A percentile compares a stretch with the other conserved stretches of the same genome.
Evolutionary conservation across 2,329 filamentous ascomycete species (phyloP).

Genomic region (Tothia fuscella): DNA sequence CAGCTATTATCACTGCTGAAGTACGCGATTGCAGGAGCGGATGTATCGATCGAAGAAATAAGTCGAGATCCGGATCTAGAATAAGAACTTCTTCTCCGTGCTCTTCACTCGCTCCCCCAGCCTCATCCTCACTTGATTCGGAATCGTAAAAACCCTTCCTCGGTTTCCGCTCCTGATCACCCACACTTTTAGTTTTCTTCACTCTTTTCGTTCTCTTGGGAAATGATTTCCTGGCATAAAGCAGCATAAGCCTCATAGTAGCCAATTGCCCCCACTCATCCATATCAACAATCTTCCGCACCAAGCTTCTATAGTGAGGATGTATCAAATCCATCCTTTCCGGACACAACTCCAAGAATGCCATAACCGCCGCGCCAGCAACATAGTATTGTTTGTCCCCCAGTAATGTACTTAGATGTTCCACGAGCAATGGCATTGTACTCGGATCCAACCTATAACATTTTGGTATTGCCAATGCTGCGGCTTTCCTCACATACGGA

Average conservation of each 20-base stretch:
- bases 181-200: slow-evolving; percentile 33
- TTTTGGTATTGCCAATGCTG: slow-evolving; percentile 88
- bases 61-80: slow-evolving; percentile 68
- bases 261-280: slow-evolving; percentile 96
- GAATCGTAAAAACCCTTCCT: slow-evolving; percentile 76
- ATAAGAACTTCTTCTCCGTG: slow-evolving; percentile 45
- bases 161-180: neutral
- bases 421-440: slow-evolving; percentile 72
- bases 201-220: slow-evolving; percentile 53
- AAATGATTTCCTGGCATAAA: slow-evolving; percentile 81
- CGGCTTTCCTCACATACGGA: slow-evolving; percentile 81
- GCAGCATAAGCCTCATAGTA: slow-evolving; percentile 66
- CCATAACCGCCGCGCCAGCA: slow-evolving; percentile 81
- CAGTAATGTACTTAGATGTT: slow-evolving; percentile 65
- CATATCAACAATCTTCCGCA: slow-evolving; percentile 94
- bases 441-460: slow-evolving; percentile 84
- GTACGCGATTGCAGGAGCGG: slow-evolving; percentile 88
- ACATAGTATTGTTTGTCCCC: slow-evolving; percentile 94
- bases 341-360: slow-evolving; percentile 82
- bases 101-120: slow-evolving; percentile 17
- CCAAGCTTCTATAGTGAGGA: slow-evolving; percentile 71
- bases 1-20: slow-evolving; percentile 79
- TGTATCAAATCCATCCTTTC: slow-evolving; percentile 81
- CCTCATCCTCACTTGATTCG: slow-evolving; percentile 34
- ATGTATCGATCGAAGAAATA: slow-evolving; percentile 68